Evolutionary conservation across 2,329 filamentous ascomycete species (phyloP), one percentile per base, ranked within the genome.

Genomic region (Curvularia sp.): DNA sequence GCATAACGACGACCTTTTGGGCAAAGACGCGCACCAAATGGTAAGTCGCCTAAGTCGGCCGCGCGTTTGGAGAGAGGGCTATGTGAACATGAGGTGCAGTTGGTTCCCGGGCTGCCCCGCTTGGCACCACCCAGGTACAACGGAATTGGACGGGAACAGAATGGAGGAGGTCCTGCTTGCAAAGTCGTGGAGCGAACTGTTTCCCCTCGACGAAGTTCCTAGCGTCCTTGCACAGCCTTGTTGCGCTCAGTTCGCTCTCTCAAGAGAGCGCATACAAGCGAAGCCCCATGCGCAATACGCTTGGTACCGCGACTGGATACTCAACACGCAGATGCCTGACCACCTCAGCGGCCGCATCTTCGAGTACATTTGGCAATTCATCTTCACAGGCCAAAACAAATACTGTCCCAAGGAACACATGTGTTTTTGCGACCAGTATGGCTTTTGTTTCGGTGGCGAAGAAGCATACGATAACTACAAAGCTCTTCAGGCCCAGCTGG

Each of bases 381-480:
- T 88, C 13, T 89, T 88, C 69, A 84, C 84, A 0, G 83, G 82
- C 1, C 59, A 78, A 15, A 77, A 79, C 5, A 71, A 81, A 9
- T 77, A 80, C 51, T 86, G 84, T 64, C 82, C 83, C 0, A 74
- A 77, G 45, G 83, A 86, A 74, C 79, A 83, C 55, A 73, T 83
- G 0, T 89, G 87, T 74, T 86, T 87, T 60, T 89, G 87, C 69
- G 86, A 89, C 59, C 86, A 84, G 5, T 89, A 83, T 49, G 87
- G 87, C 1, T 74, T 85, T 9, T 89, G 87, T 67, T 88, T 88
- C 61, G 84, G 82, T 10, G 79, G 78, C 3, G 77, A 82, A 30
- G 73, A 80, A 3, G 72, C 79, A 50, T 86, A 81, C 50, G 74
- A 82, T 27, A 71, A 78, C 10, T 87, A 80, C 67, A 79, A 82